phyloP scores from a whole-genome alignment of 768 basidiomycete species.

The Naganishia friedmannii region DNA sequence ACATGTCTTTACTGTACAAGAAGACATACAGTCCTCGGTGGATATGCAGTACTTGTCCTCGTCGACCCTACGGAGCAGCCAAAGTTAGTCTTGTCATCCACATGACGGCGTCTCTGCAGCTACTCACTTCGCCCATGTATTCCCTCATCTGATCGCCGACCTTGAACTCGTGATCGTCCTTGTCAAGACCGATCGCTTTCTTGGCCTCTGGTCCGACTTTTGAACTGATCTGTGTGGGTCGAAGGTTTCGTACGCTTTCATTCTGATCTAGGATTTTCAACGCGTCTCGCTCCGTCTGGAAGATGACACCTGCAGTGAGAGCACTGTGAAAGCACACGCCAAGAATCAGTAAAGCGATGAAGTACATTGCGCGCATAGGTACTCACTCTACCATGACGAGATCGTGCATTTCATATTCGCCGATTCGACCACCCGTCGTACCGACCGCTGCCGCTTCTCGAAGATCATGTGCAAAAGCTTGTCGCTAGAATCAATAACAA shows the following conservation, averaged over 20 bases:
- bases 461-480: slow-evolving; percentile 94
- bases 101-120: slow-evolving; percentile 50
- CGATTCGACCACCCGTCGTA: slow-evolving; percentile 81
- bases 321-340: slow-evolving; percentile 46
- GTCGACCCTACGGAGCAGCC: slow-evolving; percentile 57
- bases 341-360: too few species aligned
- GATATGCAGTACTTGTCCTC: slow-evolving; percentile 86
- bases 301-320: slow-evolving; percentile 93
- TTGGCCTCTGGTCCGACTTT: slow-evolving; percentile 67
- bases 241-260: slow-evolving; percentile 79
- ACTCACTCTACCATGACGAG: slow-evolving; percentile 78
- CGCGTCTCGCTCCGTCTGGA: slow-evolving; percentile 91
- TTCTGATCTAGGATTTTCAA: slow-evolving; percentile 96
- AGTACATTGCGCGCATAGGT: slow-evolving; percentile 42
- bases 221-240: slow-evolving; percentile 92
- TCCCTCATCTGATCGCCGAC: slow-evolving; percentile 91
- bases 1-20: slow-evolving; percentile 83
- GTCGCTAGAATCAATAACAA: slow-evolving; percentile 54
- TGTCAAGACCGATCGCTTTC: slow-evolving; percentile 81
- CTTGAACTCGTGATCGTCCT: slow-evolving; percentile 79
- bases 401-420: slow-evolving; percentile 93
- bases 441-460: slow-evolving; percentile 97
- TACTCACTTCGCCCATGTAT: slow-evolving; percentile 64
- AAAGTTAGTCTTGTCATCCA: background rate
- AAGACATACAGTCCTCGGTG: slow-evolving; percentile 93